phyloP scores from a whole-genome alignment of 176 grass and related monocot species.

The Puya raimondii region DNA sequence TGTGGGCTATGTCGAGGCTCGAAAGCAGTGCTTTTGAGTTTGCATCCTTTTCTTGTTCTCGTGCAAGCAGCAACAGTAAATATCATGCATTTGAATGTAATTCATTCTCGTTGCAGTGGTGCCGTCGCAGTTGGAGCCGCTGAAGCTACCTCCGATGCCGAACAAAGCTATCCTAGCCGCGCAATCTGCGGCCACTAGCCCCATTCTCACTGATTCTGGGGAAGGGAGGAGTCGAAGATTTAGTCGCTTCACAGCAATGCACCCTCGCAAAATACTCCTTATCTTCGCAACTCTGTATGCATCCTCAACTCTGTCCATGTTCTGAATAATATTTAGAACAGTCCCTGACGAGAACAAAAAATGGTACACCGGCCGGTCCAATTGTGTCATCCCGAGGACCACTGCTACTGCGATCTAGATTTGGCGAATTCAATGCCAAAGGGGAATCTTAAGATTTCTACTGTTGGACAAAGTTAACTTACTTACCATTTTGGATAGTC shows the following conservation, averaged over 20 bases:
- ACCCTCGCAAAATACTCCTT: slow-evolving; percentile 75
- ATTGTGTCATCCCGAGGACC: background rate
- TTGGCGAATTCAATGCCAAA: background rate
- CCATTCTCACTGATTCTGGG: slow-evolving; percentile 39
- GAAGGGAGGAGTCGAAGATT: slow-evolving; percentile 72
- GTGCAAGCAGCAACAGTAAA: too few species aligned
- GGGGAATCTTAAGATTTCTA: background rate
- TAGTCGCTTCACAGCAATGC: slow-evolving; percentile 36
- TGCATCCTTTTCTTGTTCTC: background rate
- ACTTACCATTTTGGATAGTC: background rate
- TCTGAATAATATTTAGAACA: background rate
- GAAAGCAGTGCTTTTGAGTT: too few species aligned
- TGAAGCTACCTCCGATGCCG: slow-evolving; percentile 45
- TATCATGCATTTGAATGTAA: too few species aligned
- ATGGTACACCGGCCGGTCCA: background rate
- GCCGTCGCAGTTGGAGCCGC: slow-evolving; percentile 66
- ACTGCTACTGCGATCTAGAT: background rate
- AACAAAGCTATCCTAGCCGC: slow-evolving; percentile 38
- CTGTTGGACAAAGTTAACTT: background rate
- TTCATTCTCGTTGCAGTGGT: slow-evolving; percentile 32
- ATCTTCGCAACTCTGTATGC: slow-evolving; percentile 91
- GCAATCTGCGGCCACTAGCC: slow-evolving; percentile 28
- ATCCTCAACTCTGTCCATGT: background rate
- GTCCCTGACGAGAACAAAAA: background rate
- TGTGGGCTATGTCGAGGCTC: background rate